Base-by-base conservation (phyloP, 768 basidiomycete genomes). In the Russula sp. region DNA sequence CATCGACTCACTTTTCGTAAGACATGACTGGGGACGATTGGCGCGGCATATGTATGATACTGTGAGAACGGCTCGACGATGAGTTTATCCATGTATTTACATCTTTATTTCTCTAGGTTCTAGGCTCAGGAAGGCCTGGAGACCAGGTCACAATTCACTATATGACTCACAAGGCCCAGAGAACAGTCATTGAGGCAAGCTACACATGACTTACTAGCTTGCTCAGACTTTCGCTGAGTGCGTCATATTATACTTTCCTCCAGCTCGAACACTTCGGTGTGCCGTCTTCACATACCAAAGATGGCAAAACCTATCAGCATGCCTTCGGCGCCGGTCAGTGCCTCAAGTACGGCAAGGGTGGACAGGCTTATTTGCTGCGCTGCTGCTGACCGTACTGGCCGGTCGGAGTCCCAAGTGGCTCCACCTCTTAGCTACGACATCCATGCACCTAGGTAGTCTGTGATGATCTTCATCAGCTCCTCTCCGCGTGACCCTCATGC, bases 1-100 rank as follows among this genome's bases (percentile, higher is more conserved):
- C 9, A n/a, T 48, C 16, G 8, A 32, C 54, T 68, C 57, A 59
- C 54, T 3, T 55, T 11, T 45, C 27, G 40, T 52, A 72, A 93
- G 87, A 98, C 78, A 95, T 98, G 95, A 97, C 94, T 4, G 97
- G 98, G 77, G 97, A 98, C 72, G 94, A 98, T 74, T 98, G 95
- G 94, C 80, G 94, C 76, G 94, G 95, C 95, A 97, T 73, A 97
- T 96, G 94, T 96, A 94, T 71, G 92, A 93, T 73, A 94, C 91
- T 56, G 92, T 27, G 73, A 70, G 88, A 39, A 27, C 32, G 3
- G 3, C 20, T 39, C 32, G 31, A 16, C 32, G 14, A 44, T 22
- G 10, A 27, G 27, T 20, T 13, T 39, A 39, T 32, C 8, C 13
- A 40, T 39, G 16, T 47, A 40, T 40, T 56, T 20, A 59, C 50